A percentile compares a stretch with the other conserved stretches of the same genome.
Evolutionary conservation across 768 basidiomycete genomes (phyloP).

Genomic region (Dictyophora rubrovolvata): DNA sequence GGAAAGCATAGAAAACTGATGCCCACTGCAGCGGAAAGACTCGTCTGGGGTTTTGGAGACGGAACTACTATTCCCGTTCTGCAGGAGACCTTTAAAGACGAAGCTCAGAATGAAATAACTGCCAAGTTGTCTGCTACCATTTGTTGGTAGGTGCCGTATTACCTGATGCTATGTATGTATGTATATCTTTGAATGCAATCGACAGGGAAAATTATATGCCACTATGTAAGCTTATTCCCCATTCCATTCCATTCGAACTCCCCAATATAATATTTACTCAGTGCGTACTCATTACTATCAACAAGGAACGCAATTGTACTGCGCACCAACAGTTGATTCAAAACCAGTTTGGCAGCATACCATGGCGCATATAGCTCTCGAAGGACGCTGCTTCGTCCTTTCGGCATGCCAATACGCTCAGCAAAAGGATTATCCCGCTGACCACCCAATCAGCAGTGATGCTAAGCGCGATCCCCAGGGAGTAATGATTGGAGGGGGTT

Average conservation of each 20-base stretch:
- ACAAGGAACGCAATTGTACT: constrained; percentile 49
- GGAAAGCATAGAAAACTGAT: constrained; percentile 56
- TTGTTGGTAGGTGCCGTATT: constrained; percentile 37
- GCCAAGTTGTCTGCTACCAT: constrained; percentile 47
- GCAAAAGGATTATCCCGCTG: constrained; percentile 41
- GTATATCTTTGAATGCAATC: background rate
- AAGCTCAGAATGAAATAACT: constrained; percentile 15
- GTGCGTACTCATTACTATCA: constrained; percentile 53
- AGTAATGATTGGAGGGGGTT: constrained; percentile 52
- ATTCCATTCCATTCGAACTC: too few relatives aligned
- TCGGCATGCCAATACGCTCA: constrained; percentile 51
- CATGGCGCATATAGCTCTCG: constrained; percentile 55
- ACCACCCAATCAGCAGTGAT: constrained; percentile 33
- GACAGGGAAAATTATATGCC: constrained; percentile 66
- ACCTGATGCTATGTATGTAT: background rate
- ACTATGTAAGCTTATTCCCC: constrained; percentile 31
- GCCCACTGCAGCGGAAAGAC: constrained; percentile 49
- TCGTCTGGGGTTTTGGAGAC: constrained; percentile 56
- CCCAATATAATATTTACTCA: constrained; percentile 16
- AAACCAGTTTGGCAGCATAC: constrained; percentile 45
- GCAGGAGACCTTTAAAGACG: constrained; percentile 27
- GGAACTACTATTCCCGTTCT: constrained; percentile 43
- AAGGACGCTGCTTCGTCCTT: constrained; percentile 62
- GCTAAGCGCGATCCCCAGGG: constrained; percentile 32
- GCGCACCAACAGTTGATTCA: constrained; percentile 56